Evolutionary conservation across 2,329 filamentous ascomycete genomes (phyloP).

Genomic region (Apiospora koreana): DNA sequence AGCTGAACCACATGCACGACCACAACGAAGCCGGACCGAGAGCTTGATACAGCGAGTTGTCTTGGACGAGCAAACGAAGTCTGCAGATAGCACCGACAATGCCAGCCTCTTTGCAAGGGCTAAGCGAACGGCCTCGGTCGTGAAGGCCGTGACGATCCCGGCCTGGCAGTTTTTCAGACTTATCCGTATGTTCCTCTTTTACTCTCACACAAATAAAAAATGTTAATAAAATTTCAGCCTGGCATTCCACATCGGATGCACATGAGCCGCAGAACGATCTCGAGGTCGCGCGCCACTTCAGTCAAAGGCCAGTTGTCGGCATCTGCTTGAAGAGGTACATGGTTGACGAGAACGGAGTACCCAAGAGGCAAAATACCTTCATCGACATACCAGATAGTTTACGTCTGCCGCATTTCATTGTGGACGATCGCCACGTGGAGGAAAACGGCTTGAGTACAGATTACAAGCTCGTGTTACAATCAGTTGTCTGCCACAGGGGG

Average conservation of each 20-base stretch:
- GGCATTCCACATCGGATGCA: conserved; percentile 66
- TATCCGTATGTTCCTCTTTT: conserved; percentile 66
- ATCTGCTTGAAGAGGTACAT: conserved; percentile 92
- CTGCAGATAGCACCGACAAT: conserved; percentile 40
- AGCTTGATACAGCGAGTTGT: conserved; percentile 65
- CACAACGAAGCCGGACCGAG: conserved; percentile 42
- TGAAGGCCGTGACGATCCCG: conserved; percentile 89
- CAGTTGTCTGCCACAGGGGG: conserved; percentile 89
- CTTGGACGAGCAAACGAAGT: conserved; percentile 51
- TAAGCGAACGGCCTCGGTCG: conserved; percentile 49
- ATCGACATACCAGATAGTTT: conserved; percentile 85
- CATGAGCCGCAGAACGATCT: conserved; percentile 64
- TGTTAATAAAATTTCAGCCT: conserved; percentile 56
- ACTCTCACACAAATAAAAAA: not conserved
- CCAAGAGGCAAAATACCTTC: conserved; percentile 74
- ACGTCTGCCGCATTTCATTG: conserved; percentile 87
- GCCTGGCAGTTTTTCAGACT: conserved; percentile 97
- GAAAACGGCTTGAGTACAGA: conserved; percentile 75
- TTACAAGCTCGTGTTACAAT: conserved; percentile 90
- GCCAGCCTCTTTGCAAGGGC: conserved; percentile 44
- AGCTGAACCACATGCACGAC: conserved; percentile 18
- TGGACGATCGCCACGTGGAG: conserved; percentile 69
- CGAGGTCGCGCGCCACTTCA: conserved; percentile 88
- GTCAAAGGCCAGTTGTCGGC: conserved; percentile 80
- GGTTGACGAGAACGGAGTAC: conserved; percentile 68